Percentiles rank a stretch among this genome's conserved stretches.
These are phyloP conservation scores for Melastoma malabathricum DNA, from an alignment of 345 rosid genomes.

Conservation along the genomic window DNA sequence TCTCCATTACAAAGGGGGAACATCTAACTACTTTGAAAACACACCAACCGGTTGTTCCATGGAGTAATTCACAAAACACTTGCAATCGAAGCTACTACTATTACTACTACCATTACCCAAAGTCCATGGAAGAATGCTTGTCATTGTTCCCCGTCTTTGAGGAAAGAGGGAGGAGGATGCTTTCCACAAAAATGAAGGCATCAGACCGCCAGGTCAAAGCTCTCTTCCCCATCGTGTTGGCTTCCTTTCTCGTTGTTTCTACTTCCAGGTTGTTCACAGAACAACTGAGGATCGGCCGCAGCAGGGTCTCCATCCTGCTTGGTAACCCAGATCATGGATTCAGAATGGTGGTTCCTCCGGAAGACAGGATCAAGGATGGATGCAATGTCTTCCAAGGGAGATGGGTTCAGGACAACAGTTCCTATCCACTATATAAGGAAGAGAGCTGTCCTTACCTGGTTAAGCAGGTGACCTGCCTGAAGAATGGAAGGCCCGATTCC, in stretches of 20 bases:
- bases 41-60: slow-evolving; percentile 41
- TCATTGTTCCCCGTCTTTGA: no score
- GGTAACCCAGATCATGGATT: slow-evolving; percentile 11
- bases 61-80: slow-evolving; percentile 15
- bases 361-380: slow-evolving; percentile 39
- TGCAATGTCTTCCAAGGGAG: slow-evolving; percentile 72
- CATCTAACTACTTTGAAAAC: slow-evolving; percentile 9
- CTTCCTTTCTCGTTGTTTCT: slow-evolving; percentile 44
- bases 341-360: slow-evolving; percentile 31
- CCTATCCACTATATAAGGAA: slow-evolving; percentile 64
- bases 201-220: slow-evolving; percentile 41
- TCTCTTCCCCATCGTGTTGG: slow-evolving; percentile 38
- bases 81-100: slow-evolving; percentile 20
- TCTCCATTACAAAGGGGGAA: slow-evolving; percentile 8
- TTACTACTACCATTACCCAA: not conserved
- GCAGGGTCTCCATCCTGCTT: slow-evolving; percentile 18
- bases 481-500: slow-evolving; percentile 79
- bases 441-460: slow-evolving; percentile 77
- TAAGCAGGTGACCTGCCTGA: slow-evolving; percentile 66
- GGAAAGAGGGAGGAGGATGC: no score
- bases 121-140: no score
- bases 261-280: slow-evolving; percentile 37
- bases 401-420: slow-evolving; percentile 84
- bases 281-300: slow-evolving; percentile 33
- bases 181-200: slow-evolving; percentile 8